Evolutionary conservation across 148 eudicot species (phyloP).

Genomic region (Polygonum maritimum): DNA sequence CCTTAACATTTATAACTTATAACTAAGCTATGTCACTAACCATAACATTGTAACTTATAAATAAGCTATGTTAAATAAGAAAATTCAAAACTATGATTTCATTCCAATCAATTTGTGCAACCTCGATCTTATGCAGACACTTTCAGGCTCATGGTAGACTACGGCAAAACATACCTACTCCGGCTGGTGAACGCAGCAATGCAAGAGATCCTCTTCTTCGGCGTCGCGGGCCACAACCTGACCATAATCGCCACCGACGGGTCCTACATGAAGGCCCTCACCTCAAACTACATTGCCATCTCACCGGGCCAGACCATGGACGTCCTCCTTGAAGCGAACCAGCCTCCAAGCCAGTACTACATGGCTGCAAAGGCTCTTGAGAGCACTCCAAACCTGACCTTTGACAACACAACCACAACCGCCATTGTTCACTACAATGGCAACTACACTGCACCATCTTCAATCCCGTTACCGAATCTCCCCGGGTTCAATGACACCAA

Average conservation of each 20-base stretch:
- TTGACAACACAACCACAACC: conserved; percentile 16
- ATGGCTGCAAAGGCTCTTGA: conserved; percentile 13
- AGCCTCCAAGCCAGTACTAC: conserved; percentile 7
- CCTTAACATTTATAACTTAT: too few relatives aligned
- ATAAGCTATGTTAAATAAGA: too few relatives aligned
- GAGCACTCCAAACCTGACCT: not conserved
- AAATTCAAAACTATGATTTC: too few relatives aligned
- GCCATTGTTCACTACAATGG: conserved; percentile 9
- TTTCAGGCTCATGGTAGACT: conserved; percentile 8
- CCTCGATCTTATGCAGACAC: not conserved
- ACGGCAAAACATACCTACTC: conserved; percentile 16
- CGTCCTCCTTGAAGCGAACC: conserved; percentile 13
- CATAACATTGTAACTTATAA: too few relatives aligned
- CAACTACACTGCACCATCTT: not conserved
- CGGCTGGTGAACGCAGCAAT: conserved; percentile 6
- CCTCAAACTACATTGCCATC: conserved; percentile 6
- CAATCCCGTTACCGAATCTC: conserved; percentile 1
- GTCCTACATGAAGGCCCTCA: conserved; percentile 8
- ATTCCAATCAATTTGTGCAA: not conserved
- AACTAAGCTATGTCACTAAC: too few relatives aligned
- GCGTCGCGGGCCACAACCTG: conserved; percentile 10
- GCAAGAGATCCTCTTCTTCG: conserved; percentile 7
- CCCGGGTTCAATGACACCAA: not conserved
- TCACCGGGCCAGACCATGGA: conserved; percentile 17
- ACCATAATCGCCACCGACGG: conserved; percentile 12